Percentiles rank a stretch among this genome's conserved stretches.
phyloP scores from a whole-genome alignment of 495 filamentous ascomycete genomes.

The Viridothelium virens region DNA sequence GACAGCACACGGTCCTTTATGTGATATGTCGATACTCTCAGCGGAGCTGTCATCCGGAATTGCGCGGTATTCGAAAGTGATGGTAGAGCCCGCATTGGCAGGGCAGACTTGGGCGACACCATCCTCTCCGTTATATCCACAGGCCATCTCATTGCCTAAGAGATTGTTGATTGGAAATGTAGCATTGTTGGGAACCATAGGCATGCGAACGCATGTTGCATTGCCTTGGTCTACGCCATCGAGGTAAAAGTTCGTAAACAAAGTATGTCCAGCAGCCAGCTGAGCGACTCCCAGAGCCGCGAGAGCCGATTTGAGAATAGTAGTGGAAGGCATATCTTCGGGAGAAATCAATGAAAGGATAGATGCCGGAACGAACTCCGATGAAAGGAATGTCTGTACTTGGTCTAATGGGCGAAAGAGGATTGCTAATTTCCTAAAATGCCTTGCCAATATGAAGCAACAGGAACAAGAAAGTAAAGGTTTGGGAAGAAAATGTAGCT shows the following conservation, averaged over 20 bases:
- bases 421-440: background rate
- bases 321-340: background rate
- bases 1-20: conserved; percentile 64
- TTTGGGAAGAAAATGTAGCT: no score
- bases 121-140: conserved; percentile 54
- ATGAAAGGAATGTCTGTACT: background rate
- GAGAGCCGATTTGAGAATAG: background rate
- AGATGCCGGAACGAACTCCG: background rate
- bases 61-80: conserved; percentile 57
- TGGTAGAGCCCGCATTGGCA: conserved; percentile 43
- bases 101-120: conserved; percentile 53
- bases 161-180: conserved; percentile 50
- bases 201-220: conserved; percentile 63
- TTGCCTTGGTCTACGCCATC: conserved; percentile 51
- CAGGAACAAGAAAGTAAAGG: no score
- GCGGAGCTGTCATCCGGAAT: conserved; percentile 50
- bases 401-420: background rate
- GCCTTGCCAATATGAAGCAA: no score
- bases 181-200: conserved; percentile 39
- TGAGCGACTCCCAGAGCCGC: background rate
- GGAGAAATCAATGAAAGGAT: background rate
- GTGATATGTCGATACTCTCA: conserved; percentile 51
- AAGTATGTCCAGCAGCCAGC: conserved; percentile 43
- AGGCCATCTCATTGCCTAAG: conserved; percentile 57
- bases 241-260: conserved; percentile 59